A percentile compares a stretch with the other conserved stretches of the same genome.
Conservation (phyloP, 129 eudicot species). For the Sambucus nigra region DNA sequence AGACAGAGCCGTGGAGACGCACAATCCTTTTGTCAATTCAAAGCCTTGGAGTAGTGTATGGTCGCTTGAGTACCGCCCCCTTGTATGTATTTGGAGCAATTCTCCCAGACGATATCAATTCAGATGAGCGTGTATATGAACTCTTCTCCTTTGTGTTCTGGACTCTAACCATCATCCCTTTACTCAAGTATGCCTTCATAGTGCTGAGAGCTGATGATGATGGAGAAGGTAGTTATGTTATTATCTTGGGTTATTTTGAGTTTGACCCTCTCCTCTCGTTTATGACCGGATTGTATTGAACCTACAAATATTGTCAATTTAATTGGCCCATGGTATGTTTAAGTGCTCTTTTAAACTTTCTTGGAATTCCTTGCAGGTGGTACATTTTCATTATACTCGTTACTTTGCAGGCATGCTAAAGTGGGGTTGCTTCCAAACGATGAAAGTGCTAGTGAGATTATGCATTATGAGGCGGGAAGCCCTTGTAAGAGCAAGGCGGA, state of each 20-base stretch:
- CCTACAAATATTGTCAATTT: neutral
- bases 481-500: conserved; percentile 16
- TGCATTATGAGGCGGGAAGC: conserved; percentile 22
- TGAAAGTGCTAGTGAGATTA: conserved; percentile 23
- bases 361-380: conserved; percentile 37
- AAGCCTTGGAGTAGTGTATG: conserved; percentile 52
- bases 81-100: conserved; percentile 45
- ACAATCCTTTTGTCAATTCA: conserved; percentile 42
- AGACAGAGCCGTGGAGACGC: conserved; percentile 41
- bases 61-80: conserved; percentile 49
- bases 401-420: conserved; percentile 43
- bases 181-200: conserved; percentile 40
- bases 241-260: neutral
- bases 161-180: conserved; percentile 44
- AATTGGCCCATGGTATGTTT: conserved; percentile 2
- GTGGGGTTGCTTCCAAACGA: conserved; percentile 47
- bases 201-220: conserved; percentile 43
- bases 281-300: no score
- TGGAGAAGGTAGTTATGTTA: conserved; percentile 41
- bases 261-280: neutral
- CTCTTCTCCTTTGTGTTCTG: conserved; percentile 49
- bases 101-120: conserved; percentile 17
- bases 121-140: conserved; percentile 29
- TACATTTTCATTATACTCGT: conserved; percentile 43
- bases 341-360: conserved; percentile 9